A percentile compares a stretch with the other conserved stretches of the same genome.
phyloP scores from a whole-genome alignment of 257 asterid species.

The Solanum pinnatisectum region DNA sequence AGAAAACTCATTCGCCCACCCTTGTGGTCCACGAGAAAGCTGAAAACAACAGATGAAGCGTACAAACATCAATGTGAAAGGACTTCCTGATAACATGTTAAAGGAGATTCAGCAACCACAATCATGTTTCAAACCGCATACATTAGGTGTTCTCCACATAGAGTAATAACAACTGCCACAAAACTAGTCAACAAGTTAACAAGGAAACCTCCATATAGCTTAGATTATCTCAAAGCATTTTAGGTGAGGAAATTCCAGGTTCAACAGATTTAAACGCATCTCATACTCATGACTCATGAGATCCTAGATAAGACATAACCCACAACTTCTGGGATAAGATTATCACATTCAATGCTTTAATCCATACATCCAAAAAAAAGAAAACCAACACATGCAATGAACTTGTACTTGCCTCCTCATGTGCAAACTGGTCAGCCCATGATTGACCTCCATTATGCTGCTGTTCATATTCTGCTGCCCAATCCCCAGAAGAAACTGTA shows the following conservation, averaged over 20 bases:
- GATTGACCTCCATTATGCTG: conserved; percentile 71
- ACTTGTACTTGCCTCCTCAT: conserved; percentile 63
- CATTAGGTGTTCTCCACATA: not conserved
- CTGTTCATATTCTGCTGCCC: conserved; percentile 87
- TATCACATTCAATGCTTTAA: not conserved
- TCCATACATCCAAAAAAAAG: not conserved
- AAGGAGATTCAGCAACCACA: not conserved
- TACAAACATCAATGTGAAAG: not conserved
- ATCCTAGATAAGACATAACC: not conserved
- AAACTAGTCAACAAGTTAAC: not conserved
- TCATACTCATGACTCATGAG: not conserved
- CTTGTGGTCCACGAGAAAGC: conserved; percentile 70
- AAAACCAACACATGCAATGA: not conserved
- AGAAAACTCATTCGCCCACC: conserved; percentile 86
- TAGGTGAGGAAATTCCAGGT: not conserved
- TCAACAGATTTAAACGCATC: not conserved
- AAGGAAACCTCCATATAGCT: not conserved
- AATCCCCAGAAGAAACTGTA: conserved; percentile 68
- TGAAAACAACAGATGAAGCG: conserved; percentile 24
- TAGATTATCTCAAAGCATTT: not conserved
- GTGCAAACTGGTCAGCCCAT: conserved; percentile 87
- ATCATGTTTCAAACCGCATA: not conserved
- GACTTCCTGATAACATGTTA: not conserved
- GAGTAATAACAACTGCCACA: not conserved
- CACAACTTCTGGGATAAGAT: not conserved